These are phyloP conservation scores for Parmales sp. DNA, from an alignment of 108 stramenopile genomes.

Conservation along the genomic window DNA sequence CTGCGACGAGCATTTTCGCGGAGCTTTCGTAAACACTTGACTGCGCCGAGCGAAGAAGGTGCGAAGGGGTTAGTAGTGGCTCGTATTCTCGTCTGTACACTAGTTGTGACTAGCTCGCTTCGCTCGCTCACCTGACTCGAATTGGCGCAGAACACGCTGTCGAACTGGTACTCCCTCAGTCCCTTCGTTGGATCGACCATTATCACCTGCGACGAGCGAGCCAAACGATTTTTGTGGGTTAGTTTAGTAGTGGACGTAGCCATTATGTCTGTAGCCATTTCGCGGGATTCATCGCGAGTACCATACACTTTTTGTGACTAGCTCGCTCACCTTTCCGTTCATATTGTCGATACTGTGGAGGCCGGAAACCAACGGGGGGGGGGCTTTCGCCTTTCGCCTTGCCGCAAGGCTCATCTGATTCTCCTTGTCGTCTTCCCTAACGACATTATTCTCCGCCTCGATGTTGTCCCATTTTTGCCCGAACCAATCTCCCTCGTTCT, in stretches of 20 bases:
- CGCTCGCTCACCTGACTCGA: slow-evolving; percentile 21
- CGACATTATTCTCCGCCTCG: not conserved
- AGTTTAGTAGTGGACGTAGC: too few relatives aligned
- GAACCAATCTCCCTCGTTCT: slow-evolving; percentile 42
- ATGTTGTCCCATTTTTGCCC: slow-evolving; percentile 20
- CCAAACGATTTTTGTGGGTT: too few relatives aligned
- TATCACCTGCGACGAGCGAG: too few relatives aligned
- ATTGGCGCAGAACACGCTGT: slow-evolving; percentile 35
- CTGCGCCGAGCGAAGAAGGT: too few relatives aligned
- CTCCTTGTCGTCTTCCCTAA: slow-evolving; percentile 3
- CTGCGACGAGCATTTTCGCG: slow-evolving; percentile 22
- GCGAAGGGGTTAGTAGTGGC: not conserved
- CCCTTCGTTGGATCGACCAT: slow-evolving; percentile 42
- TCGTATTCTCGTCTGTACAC: not conserved
- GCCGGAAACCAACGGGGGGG: slow-evolving; percentile 16
- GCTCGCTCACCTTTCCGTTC: slow-evolving; percentile 20
- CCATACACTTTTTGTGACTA: too few relatives aligned
- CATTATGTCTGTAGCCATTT: too few relatives aligned
- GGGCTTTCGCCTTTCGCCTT: not conserved
- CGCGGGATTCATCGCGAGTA: too few relatives aligned
- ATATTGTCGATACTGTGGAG: slow-evolving; percentile 29
- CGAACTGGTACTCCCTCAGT: slow-evolving; percentile 43
- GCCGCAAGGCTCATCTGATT: slow-evolving; percentile 9
- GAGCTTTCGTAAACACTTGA: slow-evolving; percentile 16
- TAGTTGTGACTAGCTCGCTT: not conserved